phyloP scores from a whole-genome alignment of 176 grass and related monocot genomes.

The Avena eriantha region DNA sequence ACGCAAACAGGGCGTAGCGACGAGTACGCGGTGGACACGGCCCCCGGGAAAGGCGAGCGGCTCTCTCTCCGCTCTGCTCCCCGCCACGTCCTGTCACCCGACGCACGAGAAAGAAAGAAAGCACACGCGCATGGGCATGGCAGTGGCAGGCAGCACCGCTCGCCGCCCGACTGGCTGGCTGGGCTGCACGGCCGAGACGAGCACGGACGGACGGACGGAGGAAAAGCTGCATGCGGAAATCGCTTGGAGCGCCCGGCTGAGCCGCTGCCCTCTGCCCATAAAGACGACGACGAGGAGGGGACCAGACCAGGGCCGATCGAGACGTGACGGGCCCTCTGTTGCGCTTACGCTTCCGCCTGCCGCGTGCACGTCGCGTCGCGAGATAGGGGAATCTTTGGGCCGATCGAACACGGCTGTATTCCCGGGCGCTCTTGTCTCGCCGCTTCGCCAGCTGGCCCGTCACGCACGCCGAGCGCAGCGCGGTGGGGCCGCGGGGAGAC shows the following conservation, averaged over 20 bases:
- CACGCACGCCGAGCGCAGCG: not conserved
- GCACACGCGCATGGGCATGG: not conserved
- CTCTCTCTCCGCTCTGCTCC: not conserved
- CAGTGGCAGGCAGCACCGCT: not conserved
- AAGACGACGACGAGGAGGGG: not conserved
- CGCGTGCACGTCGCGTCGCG: not conserved
- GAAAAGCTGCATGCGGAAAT: not conserved
- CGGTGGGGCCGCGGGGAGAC: not conserved
- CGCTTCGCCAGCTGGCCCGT: not conserved
- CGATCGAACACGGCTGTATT: not conserved
- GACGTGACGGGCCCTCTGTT: not conserved
- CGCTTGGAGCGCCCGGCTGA: constrained; percentile 12
- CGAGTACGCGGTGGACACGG: not conserved
- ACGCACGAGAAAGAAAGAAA: not conserved
- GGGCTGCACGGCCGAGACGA: constrained; percentile 3
- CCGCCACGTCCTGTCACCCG: not conserved
- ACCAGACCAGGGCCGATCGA: not conserved
- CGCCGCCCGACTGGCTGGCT: not conserved
- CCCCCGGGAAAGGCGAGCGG: constrained; percentile 52
- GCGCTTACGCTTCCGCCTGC: not conserved
- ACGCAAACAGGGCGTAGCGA: not conserved
- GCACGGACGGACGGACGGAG: too few relatives aligned
- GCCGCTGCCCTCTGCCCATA: not conserved
- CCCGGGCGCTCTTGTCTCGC: constrained; percentile 28
- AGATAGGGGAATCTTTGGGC: constrained; percentile 15